phyloP scores from a whole-genome alignment of 257 asterid genomes.

The Mentha longifolia region DNA sequence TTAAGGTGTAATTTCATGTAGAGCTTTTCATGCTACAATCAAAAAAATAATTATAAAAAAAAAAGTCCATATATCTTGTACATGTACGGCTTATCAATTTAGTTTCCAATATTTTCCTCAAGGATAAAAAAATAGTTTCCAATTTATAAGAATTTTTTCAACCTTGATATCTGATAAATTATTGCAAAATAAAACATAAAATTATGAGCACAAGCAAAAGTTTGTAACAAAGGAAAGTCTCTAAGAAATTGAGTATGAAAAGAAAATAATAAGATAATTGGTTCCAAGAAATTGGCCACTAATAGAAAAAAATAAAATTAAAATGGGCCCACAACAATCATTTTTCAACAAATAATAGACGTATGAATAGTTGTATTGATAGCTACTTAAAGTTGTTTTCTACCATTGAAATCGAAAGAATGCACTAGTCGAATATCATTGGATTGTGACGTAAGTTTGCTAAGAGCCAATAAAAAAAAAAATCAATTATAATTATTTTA shows the following conservation, averaged over 20 bases:
- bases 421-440: conserved; percentile 23
- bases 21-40: conserved; percentile 20
- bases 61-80: neutral
- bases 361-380: conserved; percentile 29
- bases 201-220: neutral
- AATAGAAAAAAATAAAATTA: neutral
- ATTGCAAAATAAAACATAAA: neutral
- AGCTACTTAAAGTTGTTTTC: conserved; percentile 25
- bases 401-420: conserved; percentile 23
- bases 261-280: neutral
- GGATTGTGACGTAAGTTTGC: conserved; percentile 23
- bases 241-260: too few relatives aligned
- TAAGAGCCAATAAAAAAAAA: conserved; percentile 5
- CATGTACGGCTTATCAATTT: neutral
- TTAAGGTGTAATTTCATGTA: conserved; percentile 18
- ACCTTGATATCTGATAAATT: too few relatives aligned
- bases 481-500: neutral
- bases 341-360: conserved; percentile 29
- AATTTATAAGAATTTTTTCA: too few relatives aligned
- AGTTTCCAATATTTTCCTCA: too few relatives aligned
- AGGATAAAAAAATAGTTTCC: too few relatives aligned
- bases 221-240: neutral
- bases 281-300: neutral
- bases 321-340: conserved; percentile 26
- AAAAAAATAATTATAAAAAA: neutral